phyloP scores from a whole-genome alignment of 1,284 basidiomycete species.

The Tilletia horrida region DNA sequence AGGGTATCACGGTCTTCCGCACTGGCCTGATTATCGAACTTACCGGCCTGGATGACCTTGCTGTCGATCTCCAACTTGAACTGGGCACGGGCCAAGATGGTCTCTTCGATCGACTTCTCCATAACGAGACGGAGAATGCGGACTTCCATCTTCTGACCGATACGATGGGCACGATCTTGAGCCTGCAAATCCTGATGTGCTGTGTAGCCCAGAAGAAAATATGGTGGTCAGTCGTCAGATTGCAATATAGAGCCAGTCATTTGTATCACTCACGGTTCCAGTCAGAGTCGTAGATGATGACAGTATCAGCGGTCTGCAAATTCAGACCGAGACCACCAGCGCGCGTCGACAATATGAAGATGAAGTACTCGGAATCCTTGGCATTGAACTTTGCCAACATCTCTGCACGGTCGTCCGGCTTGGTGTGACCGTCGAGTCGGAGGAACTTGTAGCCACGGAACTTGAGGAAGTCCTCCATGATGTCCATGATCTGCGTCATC shows the following conservation, averaged over 20 bases:
- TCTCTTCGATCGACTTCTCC: constrained; percentile 96
- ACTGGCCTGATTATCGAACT: constrained; percentile 98
- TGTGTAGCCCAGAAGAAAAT: background rate
- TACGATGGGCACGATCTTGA: constrained; percentile 84
- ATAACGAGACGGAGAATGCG: constrained; percentile 95
- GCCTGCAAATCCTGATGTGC: constrained; percentile 74
- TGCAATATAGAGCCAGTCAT: background rate
- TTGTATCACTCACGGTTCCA: constrained; percentile 31
- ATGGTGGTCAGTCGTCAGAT: background rate
- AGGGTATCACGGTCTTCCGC: constrained; percentile 96
- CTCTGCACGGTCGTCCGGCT: constrained; percentile 91
- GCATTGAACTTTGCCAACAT: constrained; percentile 90
- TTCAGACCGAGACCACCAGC: constrained; percentile 97
- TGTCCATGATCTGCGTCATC: constrained; percentile 99
- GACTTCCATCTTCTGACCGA: constrained; percentile 97
- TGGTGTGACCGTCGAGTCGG: constrained; percentile 94
- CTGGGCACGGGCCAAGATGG: constrained; percentile 88
- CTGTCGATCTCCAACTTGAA: constrained; percentile 98
- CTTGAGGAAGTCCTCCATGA: constrained; percentile 96
- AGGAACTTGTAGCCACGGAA: constrained; percentile 86
- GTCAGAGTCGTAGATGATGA: constrained; percentile 78
- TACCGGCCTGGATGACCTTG: constrained; percentile 84
- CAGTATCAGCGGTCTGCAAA: constrained; percentile 95
- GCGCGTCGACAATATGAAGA: constrained; percentile 82
- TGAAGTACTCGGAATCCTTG: constrained; percentile 79